Evolutionary conservation across 345 rosid genomes (phyloP), one percentile per base, ranked within the genome.

Genomic region (Physaria fendleri): DNA sequence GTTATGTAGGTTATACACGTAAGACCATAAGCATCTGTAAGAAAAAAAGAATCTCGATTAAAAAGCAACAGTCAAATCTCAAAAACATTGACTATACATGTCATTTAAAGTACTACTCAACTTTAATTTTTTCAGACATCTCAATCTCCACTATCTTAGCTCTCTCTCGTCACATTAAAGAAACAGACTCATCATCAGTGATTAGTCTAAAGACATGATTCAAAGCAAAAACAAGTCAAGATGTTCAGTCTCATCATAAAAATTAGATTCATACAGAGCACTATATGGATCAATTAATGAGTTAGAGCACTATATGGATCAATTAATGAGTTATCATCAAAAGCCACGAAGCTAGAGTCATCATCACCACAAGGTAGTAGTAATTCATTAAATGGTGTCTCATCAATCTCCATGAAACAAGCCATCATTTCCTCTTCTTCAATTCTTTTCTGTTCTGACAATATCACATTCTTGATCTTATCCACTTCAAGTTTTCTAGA

Each of bases 331-430:
- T n/a, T 16, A 30, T 12, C 59, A 48, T 30, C 59, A 40, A 39
- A 25, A 66, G 35, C 40, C 56, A 35, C 16, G 56, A 34, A 55
- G 39, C 39, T 12, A 32, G 37, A 51, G 49, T 35, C 30, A 45
- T 55, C 47, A 45, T 35, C 30, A 45, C 45, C 47, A 45, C 30
- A 65, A 5, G 22, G 35, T 5, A 64, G 14, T 24, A 16, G 35
- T 5, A 64, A 11, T 24, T 56, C 42, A 37, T 22, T 27, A 10
- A 56, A 44, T 39, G 62, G 20, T 10, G 27, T 58, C 51, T 30
- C 27, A 29, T 66, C 71, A 21, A 47, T 22, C 20, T 66, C 71
- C 72, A 41, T 67, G 44, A 33, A 32, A 65, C 55, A 44, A 55
- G 22, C 59, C 41, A 30, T 64, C 50, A 20, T 14, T 21, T 38